Evolutionary conservation across 306 rosid species (phyloP).

Genomic region (Fagus sylvatica): DNA sequence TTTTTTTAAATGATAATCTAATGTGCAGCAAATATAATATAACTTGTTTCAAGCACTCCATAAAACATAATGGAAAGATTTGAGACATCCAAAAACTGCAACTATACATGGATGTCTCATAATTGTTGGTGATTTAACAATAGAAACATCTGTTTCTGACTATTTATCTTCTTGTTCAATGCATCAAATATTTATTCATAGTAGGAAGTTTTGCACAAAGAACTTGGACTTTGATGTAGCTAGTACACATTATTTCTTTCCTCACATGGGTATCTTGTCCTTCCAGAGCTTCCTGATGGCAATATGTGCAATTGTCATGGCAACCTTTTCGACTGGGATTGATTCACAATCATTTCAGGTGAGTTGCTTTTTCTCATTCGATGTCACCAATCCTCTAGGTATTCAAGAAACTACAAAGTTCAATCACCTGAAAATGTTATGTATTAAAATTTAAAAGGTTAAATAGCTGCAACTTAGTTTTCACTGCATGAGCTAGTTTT

Average conservation of each 20-base stretch:
- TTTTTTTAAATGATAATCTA: too few species aligned
- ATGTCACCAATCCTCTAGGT: not conserved
- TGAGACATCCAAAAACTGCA: too few species aligned
- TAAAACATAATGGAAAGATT: too few species aligned
- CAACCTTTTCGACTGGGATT: constrained; percentile 86
- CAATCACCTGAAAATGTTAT: not conserved
- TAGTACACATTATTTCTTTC: not conserved
- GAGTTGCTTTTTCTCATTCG: constrained; percentile 13
- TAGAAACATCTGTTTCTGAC: not conserved
- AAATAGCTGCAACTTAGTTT: not conserved
- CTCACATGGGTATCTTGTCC: not conserved
- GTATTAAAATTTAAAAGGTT: not conserved
- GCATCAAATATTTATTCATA: not conserved
- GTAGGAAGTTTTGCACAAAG: not conserved
- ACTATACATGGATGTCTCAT: too few species aligned
- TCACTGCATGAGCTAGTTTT: not conserved
- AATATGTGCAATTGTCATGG: constrained; percentile 72
- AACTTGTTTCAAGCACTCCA: too few species aligned
- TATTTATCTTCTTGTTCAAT: not conserved
- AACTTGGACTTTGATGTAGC: not conserved
- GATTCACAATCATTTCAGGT: constrained; percentile 91
- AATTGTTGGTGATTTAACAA: not conserved
- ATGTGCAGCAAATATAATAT: too few species aligned
- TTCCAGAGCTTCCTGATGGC: constrained; percentile 77
- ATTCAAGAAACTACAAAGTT: not conserved